Evolutionary conservation across 2,329 filamentous ascomycete genomes (phyloP), one percentile per base, ranked within the genome.

Genomic region (Myriangium duriaei): DNA sequence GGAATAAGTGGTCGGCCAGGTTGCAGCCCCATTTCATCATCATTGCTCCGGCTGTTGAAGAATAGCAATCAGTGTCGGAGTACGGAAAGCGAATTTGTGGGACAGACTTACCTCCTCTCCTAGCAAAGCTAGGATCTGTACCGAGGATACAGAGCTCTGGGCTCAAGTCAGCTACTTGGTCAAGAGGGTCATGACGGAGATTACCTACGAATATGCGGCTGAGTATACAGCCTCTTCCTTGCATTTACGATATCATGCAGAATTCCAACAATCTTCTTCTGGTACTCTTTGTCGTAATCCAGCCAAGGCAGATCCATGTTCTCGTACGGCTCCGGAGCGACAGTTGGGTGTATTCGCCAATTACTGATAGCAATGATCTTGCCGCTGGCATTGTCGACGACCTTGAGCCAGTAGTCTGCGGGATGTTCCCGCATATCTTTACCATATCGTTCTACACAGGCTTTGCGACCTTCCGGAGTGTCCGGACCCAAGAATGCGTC

Each of bases 11-110:
- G 21, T 55, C 47, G 1, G 44, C 58, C n/a, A 58, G 49, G 5
- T 52, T 40, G 1, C 53, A 54, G 5, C 62, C 59, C 55, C 58
- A 64, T 14, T 52, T 45, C 18, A 62, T 50, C 17, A 64, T 47
- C 24, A 59, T 47, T 21, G 49, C 51, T 2, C 59, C 60, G 2
- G 56, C 36, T 39, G 30, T 4, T 3, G 49, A 16, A 9, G 21
- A 26, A n/a, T 26, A n/a, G 21, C 7, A n/a, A 7, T 26, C 21
- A 26, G 21, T n/a, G 7, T 26, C 7, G 21, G 21, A 26, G 7
- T 26, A n/a, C n/a, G n/a, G n/a, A 26, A 26, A 26, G 21, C 21
- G 21, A n/a, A 26, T 26, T 7, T 26, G 21, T 7, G 21, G 7
- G 7, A 7, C n/a, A 26, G 21, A 11, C 36, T 32, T 13, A 32